phyloP scores from a whole-genome alignment of 2,329 filamentous ascomycete genomes.

The Sporothrix schenckii region DNA sequence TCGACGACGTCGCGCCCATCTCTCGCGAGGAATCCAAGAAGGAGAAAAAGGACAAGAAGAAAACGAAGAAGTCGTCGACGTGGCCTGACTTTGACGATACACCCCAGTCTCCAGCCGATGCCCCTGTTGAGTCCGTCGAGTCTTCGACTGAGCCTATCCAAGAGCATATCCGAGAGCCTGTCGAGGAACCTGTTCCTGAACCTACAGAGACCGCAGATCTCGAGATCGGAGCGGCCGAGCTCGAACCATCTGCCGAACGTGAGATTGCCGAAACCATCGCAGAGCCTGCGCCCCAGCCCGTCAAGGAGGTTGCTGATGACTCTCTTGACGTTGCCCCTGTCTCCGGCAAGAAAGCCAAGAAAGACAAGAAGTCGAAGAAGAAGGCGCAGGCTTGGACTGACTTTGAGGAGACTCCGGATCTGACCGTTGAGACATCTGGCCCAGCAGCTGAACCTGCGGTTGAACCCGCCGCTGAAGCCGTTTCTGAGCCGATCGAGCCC shows the following conservation, averaged over 20 bases:
- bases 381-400: constrained; percentile 17
- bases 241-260: neutral
- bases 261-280: neutral
- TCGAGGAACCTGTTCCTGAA: neutral
- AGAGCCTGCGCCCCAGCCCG: neutral
- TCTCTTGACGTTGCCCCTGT: neutral
- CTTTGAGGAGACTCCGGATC: constrained; percentile 13
- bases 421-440: neutral
- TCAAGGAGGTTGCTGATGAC: constrained; percentile 13
- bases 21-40: constrained; percentile 26
- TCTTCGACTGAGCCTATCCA: neutral
- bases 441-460: neutral
- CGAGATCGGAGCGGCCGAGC: neutral
- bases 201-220: neutral
- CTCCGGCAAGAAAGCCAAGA: constrained; percentile 28
- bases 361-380: constrained; percentile 29
- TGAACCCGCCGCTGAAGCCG: too few species aligned
- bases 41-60: constrained; percentile 28
- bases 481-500: neutral
- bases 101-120: neutral
- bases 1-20: neutral
- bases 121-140: neutral
- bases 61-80: constrained; percentile 18
- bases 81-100: neutral
- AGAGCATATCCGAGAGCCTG: neutral